Evolutionary conservation across 371 early-diverging fungal genomes (phyloP).

Genomic region (Mortierella sp.): DNA sequence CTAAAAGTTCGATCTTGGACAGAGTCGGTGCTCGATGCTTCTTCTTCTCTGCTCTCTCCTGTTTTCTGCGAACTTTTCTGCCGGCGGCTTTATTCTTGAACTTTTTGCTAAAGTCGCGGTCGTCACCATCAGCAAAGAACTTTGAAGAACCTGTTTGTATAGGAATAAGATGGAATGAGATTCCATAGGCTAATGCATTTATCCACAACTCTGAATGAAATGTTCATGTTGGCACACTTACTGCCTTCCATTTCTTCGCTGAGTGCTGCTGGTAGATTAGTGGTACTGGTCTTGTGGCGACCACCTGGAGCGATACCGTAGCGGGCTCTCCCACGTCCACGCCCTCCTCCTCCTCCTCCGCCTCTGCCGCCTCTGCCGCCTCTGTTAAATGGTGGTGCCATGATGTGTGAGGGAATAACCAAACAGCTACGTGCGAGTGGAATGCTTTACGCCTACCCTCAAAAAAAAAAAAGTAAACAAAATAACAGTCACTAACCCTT

Average conservation of each 20-base stretch:
- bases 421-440: background rate
- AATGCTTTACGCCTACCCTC: background rate
- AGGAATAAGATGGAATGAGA: background rate
- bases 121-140: conserved; percentile 55
- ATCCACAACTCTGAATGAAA: background rate
- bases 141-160: conserved; percentile 24
- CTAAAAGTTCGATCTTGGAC: conserved; percentile 48
- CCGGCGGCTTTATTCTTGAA: conserved; percentile 58
- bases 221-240: conserved; percentile 1
- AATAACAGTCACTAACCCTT: conserved; percentile 10
- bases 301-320: conserved; percentile 41
- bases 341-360: conserved; percentile 27
- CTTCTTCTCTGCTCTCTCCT: conserved; percentile 63
- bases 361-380: conserved; percentile 39
- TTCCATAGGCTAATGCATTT: background rate
- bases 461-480: conserved; percentile 16
- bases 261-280: conserved; percentile 47
- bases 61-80: conserved; percentile 63
- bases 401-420: conserved; percentile 18
- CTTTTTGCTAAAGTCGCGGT: conserved; percentile 61
- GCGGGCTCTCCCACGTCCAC: conserved; percentile 38
- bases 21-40: conserved; percentile 56
- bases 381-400: conserved; percentile 51
- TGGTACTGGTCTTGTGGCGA: conserved; percentile 48
- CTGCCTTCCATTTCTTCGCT: conserved; percentile 50